Evolutionary conservation across 140 eudicot species (phyloP), one percentile per base, ranked within the genome.

Genomic region (Bidens hawaiensis): DNA sequence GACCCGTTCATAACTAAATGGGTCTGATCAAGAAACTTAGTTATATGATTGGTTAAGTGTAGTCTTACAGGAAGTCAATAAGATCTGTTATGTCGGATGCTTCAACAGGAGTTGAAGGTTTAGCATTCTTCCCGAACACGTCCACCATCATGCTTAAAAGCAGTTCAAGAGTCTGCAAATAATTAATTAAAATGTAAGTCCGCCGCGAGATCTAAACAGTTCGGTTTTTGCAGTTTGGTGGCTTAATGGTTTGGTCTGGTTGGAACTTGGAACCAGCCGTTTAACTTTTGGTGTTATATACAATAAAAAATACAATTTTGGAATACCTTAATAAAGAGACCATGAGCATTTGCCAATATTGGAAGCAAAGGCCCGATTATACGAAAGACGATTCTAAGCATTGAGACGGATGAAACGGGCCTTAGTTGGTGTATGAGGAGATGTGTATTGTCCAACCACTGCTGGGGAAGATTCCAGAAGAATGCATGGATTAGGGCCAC

Each of bases 361-460:
- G 90, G 88, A 54, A 90, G 86, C 77, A 90, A 71, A 0, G 97
- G 96, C 46, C 97, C 94, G 46, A 90, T 76, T 24, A 90, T 82
- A 24, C 96, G 96, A 59, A 90, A 90, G 27, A 74, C 88, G 60
- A 90, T 82, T 76, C 90, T 84, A 62, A 90, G 62, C 68, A 78
- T 81, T 23, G 88, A 86, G 46, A 90, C 65, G 2, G 96, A 87
- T 22, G 84, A 73, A 76, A 90, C 77, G 8, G 96, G 97, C 75
- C 87, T 78, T 17, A 84, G 80, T 57, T 84, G 94, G 69, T 82
- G 81, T 30, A 84, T 67, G 64, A 90, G 75, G 12, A 83, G 84
- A 71, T 86, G 89, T 14, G 94, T 59, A 18, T 88, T 90, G 65
- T 86, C 94, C 2, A 90, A 71, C 95, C 97, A 90, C 73, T 86